Percentiles rank a stretch among this genome's conserved stretches.
Evolutionary conservation across 2,329 filamentous ascomycete species (phyloP).

Genomic region (Rutstroemia sp.): DNA sequence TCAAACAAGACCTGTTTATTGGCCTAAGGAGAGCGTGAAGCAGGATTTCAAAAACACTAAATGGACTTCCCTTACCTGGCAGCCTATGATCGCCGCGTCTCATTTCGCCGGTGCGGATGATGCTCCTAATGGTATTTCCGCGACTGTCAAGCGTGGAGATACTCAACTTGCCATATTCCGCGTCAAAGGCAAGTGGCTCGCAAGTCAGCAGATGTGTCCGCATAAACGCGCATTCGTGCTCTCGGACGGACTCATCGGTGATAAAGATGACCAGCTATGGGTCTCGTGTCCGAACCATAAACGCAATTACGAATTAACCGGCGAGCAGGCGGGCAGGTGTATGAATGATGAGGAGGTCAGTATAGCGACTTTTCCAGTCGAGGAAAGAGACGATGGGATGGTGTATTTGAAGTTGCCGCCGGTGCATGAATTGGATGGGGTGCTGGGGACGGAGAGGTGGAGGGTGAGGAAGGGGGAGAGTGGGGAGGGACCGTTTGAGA

Average conservation of each 20-base stretch:
- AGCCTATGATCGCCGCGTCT: constrained; percentile 64
- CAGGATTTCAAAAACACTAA: constrained; percentile 65
- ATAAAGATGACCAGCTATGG: constrained; percentile 46
- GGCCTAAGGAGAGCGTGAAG: constrained; percentile 59
- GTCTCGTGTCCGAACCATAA: constrained; percentile 86
- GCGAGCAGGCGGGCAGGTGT: constrained; percentile 60
- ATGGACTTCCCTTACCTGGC: constrained; percentile 67
- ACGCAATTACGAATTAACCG: constrained; percentile 73
- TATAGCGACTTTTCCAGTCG: constrained; percentile 74
- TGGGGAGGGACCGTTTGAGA: constrained; percentile 29
- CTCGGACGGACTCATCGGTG: constrained; percentile 73
- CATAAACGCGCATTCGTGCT: constrained; percentile 89
- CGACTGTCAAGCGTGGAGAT: constrained; percentile 77
- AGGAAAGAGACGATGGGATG: constrained; percentile 68
- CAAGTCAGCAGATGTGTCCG: constrained; percentile 90
- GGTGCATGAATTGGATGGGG: constrained; percentile 69
- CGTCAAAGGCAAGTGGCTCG: constrained; percentile 72
- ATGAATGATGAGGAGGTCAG: constrained; percentile 66
- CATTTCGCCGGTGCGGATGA: constrained; percentile 61
- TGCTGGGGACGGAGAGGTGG: constrained; percentile 73
- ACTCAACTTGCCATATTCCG: constrained; percentile 86
- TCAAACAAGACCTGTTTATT: constrained; percentile 69
- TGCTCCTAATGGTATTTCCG: constrained; percentile 63
- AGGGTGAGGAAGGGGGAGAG: constrained; percentile 67
- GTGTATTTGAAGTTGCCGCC: constrained; percentile 77